These are phyloP conservation scores for Globisporangium abappressorium DNA, from an alignment of 352 stramenopile genomes.

Conservation along the genomic window DNA sequence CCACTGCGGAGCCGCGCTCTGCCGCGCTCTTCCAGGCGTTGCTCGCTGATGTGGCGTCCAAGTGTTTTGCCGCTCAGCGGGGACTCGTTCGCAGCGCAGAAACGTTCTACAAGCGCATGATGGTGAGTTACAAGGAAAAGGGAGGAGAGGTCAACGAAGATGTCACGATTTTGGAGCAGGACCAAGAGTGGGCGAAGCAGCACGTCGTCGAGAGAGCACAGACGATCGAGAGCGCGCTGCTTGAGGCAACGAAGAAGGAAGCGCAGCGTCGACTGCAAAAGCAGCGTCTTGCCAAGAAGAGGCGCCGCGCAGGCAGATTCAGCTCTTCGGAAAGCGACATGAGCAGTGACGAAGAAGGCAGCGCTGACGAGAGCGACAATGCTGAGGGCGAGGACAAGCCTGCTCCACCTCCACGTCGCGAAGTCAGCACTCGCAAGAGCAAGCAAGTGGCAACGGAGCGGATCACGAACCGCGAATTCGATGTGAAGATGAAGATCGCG, in stretches of 20 bases:
- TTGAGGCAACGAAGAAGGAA: conserved; percentile 30
- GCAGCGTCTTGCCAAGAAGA: conserved; percentile 32
- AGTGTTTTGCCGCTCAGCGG: conserved; percentile 39
- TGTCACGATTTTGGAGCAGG: conserved; percentile 31
- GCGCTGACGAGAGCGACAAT: conserved; percentile 13
- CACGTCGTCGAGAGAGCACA: conserved; percentile 43
- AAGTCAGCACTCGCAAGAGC: conserved; percentile 48
- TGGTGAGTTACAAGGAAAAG: conserved; percentile 34
- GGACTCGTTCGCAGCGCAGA: conserved; percentile 46
- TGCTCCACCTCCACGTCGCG: conserved; percentile 22
- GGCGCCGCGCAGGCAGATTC: conserved; percentile 19
- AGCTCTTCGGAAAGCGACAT: conserved; percentile 35
- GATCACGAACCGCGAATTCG: conserved; percentile 57
- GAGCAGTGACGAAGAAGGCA: conserved; percentile 22
- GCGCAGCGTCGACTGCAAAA: conserved; percentile 35
- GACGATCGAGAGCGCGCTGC: conserved; percentile 32
- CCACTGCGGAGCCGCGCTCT: conserved; percentile 44
- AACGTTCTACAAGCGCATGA: conserved; percentile 40
- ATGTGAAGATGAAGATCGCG: conserved; percentile 55
- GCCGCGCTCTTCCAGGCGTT: conserved; percentile 50
- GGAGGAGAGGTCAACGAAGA: conserved; percentile 9
- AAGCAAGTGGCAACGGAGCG: conserved; percentile 55
- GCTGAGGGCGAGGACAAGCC: conserved; percentile 14
- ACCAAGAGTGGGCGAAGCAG: conserved; percentile 46
- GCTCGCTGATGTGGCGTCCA: conserved; percentile 40